Base-by-base conservation (phyloP, 2,329 filamentous ascomycete genomes). In the Pseudogymnoascus sp. region DNA sequence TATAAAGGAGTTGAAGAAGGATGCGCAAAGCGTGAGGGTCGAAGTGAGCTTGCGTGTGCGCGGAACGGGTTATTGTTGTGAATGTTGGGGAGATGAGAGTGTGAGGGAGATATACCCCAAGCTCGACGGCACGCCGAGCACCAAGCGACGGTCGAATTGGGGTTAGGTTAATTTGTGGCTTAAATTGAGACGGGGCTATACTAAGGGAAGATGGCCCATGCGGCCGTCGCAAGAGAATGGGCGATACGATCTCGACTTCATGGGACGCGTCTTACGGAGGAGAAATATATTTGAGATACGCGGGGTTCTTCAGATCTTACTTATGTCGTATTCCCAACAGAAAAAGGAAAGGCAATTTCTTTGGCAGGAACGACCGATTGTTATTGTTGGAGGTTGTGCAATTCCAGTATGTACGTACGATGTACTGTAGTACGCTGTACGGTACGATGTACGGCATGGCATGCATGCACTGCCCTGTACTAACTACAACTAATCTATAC, bases 131-230 rank as follows among this genome's bases (percentile, higher is more conserved):
- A n/a, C n/a, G 48, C 48, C 48, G 48, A 54, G 48, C 23, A 54
- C 48, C 48, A 54, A 54, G 48, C 48, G 48, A 54, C 48, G 16
- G 19, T 51, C 48, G 48, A 54, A 31, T 31, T 54, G 48, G 25
- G 48, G 25, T 54, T 54, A 54, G 48, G 48, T 54, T 54, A 31
- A 54, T 54, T 54, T 54, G 48, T 54, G 48, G 25, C 48, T 54
- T 54, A 54, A 54, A 54, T 54, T 54, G 48, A 54, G 48, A 54
- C 48, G 48, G 48, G 48, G 48, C 48, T 16, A 54, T 54, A 54
- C 48, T 54, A 31, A 13, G 48, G 48, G 45, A 51, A 51, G 8
- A 19, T 8, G 48, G 25, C 25, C 48, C 48, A 16, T 54, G 48
- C 48, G 31, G 28, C 25, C 48, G 48, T 54, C 48, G 14, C 48